phyloP scores from a whole-genome alignment of 345 rosid genomes.

The Physaria fendleri region DNA sequence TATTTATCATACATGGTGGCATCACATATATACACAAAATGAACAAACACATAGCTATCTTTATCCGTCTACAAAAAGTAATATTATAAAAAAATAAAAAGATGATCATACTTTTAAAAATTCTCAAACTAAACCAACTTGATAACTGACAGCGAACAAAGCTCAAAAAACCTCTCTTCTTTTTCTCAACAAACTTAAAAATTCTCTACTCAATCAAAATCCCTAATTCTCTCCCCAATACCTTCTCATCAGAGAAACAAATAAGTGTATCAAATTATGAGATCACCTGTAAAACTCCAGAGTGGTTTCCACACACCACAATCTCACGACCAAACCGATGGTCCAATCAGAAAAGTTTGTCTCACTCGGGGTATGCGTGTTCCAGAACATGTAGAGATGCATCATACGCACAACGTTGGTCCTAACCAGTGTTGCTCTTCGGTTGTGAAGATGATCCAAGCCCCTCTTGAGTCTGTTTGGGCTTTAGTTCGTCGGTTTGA shows the following conservation, averaged over 20 bases:
- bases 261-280: conserved; percentile 31
- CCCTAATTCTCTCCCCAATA: neutral
- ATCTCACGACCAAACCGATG: conserved; percentile 27
- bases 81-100: neutral
- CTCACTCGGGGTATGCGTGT: conserved; percentile 32
- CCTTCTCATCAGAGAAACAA: neutral
- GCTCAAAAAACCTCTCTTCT: conserved; percentile 23
- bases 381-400: conserved; percentile 46
- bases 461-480: conserved; percentile 67
- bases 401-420: conserved; percentile 47
- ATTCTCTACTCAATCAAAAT: no score
- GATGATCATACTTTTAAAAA: neutral
- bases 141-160: conserved; percentile 34
- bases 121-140: conserved; percentile 45
- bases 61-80: conserved; percentile 13
- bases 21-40: no score
- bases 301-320: conserved; percentile 29
- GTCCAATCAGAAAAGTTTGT: conserved; percentile 18
- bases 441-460: conserved; percentile 51
- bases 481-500: conserved; percentile 75
- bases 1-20: neutral
- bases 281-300: conserved; percentile 51
- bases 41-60: no score
- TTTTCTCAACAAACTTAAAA: no score
- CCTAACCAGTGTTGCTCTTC: conserved; percentile 69